Base-by-base conservation (phyloP, 1,139 yeast genomes). In the Debaryomyces udenii region DNA sequence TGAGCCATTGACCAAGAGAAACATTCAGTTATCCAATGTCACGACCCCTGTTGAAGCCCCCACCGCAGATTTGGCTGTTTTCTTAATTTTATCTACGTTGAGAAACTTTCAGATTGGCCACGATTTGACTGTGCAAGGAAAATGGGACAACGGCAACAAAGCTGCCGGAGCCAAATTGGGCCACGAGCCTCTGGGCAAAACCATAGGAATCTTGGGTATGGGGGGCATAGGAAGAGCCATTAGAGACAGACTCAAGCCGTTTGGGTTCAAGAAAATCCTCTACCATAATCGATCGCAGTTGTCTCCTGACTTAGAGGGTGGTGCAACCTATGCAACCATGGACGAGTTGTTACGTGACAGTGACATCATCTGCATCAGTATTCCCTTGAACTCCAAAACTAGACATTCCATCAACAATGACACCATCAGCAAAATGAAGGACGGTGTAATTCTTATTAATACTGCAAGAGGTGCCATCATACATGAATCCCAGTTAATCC, bases 41-140 rank as follows among this genome's bases (percentile, higher is more conserved):
- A 91, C 94, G 3, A 72, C 70, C 3, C 70, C 86, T 3, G 94
- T 86, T 13, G 90, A 86, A 51, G 79, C 76, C 6, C 86, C 95
- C 10, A 89, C 96, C 10, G 96, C 96, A 1, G 90, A 84, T 51
- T 80, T 90, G 3, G 91, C 88, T 41, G 76, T 86, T 4, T 86
- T 68, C 57, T 66, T 87, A 51, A 53, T 83, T 13, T 61, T 87
- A 37, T 80, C 87, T 4, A 83, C 91, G 1, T 59, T 86, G 55
- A 77, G 96, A 57, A 83, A 84, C 63, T 87, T 76, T 55, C 76
- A 70, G 49, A 46, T 49, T 35, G 69, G 66, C 15, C 74, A 75
- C 43, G 62, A 71, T 35, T 64, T 67, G 35, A 59, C 85, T 47
- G 63, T 74, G 11, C 61, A 65, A 22, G 91, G 91, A 11, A 64